These are phyloP conservation scores for Hamamelis virginiana DNA, from an alignment of 164 flowering plant species.

Conservation along the genomic window DNA sequence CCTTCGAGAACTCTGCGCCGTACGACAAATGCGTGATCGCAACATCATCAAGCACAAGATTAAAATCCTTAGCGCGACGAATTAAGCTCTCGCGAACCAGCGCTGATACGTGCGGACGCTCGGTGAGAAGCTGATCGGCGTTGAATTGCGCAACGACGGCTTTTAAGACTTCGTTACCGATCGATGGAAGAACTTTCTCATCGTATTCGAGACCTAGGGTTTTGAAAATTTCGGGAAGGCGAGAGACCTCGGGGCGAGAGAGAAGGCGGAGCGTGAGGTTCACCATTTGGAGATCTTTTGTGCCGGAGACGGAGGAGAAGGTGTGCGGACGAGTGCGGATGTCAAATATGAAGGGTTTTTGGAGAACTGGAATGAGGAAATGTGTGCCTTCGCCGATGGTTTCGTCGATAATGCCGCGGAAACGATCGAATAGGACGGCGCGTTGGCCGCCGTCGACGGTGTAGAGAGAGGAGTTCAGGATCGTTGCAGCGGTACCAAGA, in stretches of 20 bases:
- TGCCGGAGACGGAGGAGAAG: slow-evolving; percentile 79
- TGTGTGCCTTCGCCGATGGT: slow-evolving; percentile 84
- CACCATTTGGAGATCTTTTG: slow-evolving; percentile 92
- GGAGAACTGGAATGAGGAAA: slow-evolving; percentile 77
- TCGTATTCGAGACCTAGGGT: slow-evolving; percentile 82
- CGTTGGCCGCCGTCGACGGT: slow-evolving; percentile 40
- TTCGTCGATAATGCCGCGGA: slow-evolving; percentile 72
- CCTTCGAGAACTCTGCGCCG: slow-evolving; percentile 63
- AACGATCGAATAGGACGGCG: slow-evolving; percentile 44
- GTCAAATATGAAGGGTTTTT: slow-evolving; percentile 78
- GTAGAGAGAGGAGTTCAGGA: slow-evolving; percentile 29
- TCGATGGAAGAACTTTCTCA: slow-evolving; percentile 85
- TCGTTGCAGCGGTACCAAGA: slow-evolving; percentile 54
- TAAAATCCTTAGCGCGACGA: slow-evolving; percentile 55
- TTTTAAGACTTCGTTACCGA: slow-evolving; percentile 85
- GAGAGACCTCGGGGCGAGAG: slow-evolving; percentile 64
- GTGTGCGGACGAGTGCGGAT: slow-evolving; percentile 84
- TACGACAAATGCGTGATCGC: slow-evolving; percentile 83
- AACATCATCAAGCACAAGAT: slow-evolving; percentile 72
- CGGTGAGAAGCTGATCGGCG: slow-evolving; percentile 89
- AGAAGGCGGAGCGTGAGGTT: slow-evolving; percentile 77
- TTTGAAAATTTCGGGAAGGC: slow-evolving; percentile 63
- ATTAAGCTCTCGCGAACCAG: slow-evolving; percentile 61
- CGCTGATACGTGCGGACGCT: slow-evolving; percentile 81
- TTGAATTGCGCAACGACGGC: slow-evolving; percentile 90